Base-by-base conservation (phyloP, 2,329 filamentous ascomycete species). In the Paracamarosporium sp. region DNA sequence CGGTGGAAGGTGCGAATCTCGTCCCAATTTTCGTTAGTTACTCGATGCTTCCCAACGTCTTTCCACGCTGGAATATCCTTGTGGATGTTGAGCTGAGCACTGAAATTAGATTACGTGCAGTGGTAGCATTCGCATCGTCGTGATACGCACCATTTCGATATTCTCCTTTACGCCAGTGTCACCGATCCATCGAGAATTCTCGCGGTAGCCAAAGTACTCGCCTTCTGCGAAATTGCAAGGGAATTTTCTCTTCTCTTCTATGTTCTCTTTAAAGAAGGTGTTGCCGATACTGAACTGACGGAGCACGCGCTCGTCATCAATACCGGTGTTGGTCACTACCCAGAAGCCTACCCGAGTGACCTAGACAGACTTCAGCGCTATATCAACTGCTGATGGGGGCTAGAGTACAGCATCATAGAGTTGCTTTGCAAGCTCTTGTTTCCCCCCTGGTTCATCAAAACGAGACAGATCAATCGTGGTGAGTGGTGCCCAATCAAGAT, bases 91-190 rank as follows among this genome's bases (percentile, higher is more conserved):
- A 73, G 66, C 71, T 73, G 27, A n/a, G 25, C 0, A 15, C 5
- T 5, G 0, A 7, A 3, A n/a, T 54, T 12, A 54, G 43, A 28
- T 27, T 17, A 24, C 2, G 13, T 48, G 33, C 7, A 43, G 11
- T 6, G 2, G 27, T 20, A 8, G 13, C 40, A 2, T 35, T 31
- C 56, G 44, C 53, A 33, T 25, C 8, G 6, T 24, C 38, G 24
- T 8, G 58, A 28, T 7, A 7, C 51, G 2, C 25, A 68, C 63
- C 73, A 76, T 75, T 45, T 78, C 74, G 20, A 76, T 55, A 52
- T 78, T 77, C 30, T 78, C 74, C 33, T 76, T 76, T 15, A 76
- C 68, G 2, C 73, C 73, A 0, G 69, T 76, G 44, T 77, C 72
- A 1, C 75, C 73, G 53, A 76, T 68, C 75, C 75, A 77, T 20